Evolutionary conservation across 1,284 basidiomycete species (phyloP).

Genomic region (Pseudozyma thailandica): DNA sequence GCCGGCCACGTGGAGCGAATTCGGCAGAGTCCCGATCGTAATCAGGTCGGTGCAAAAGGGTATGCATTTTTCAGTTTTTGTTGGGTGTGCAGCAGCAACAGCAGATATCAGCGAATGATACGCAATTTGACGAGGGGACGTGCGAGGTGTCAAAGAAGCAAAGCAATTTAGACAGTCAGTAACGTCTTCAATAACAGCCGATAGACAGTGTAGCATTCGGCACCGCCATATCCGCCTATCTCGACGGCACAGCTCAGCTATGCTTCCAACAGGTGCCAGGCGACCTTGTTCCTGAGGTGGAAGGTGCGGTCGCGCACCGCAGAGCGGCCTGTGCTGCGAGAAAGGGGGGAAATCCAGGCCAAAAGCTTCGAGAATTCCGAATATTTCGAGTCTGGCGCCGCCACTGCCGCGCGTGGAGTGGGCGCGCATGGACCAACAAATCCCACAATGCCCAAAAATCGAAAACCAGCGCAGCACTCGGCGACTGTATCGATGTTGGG

Average conservation of each 20-base stretch:
- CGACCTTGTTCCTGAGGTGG: too few relatives aligned
- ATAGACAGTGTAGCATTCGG: neutral
- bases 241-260: too few relatives aligned
- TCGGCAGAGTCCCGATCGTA: too few relatives aligned
- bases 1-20: too few relatives aligned
- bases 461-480: constrained; percentile 3
- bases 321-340: neutral
- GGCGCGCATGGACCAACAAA: constrained; percentile 41
- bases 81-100: constrained; percentile 28
- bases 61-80: constrained; percentile 6
- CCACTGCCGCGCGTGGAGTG: neutral
- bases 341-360: neutral
- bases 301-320: constrained; percentile 14
- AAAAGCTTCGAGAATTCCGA: constrained; percentile 14
- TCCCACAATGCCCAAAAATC: constrained; percentile 9
- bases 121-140: neutral
- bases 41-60: too few relatives aligned
- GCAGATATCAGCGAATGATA: constrained; percentile 39
- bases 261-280: too few relatives aligned
- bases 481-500: constrained; percentile 14
- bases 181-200: neutral
- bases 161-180: neutral
- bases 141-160: neutral
- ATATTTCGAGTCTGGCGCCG: neutral
- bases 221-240: too few relatives aligned